Evolutionary conservation across 1,284 basidiomycete genomes (phyloP).

Genomic region (Trametes versicolor): DNA sequence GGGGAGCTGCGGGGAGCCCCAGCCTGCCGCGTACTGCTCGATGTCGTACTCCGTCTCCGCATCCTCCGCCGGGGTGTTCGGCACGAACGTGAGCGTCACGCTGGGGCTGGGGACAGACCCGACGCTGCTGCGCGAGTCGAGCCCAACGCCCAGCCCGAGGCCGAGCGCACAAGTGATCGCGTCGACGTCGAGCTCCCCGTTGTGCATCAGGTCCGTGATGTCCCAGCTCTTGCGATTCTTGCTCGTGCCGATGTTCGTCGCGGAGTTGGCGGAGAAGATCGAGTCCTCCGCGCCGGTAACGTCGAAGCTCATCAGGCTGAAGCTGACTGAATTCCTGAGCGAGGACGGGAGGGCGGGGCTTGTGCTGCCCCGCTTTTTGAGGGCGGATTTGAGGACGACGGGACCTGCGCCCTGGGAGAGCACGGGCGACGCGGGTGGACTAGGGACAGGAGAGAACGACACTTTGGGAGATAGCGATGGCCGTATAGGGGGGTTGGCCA

Average conservation of each 20-base stretch:
- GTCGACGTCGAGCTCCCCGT: slow-evolving; percentile 44
- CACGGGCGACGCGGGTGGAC: slow-evolving; percentile 5
- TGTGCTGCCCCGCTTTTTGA: slow-evolving; percentile 20
- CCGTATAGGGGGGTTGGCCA: slow-evolving; percentile 8
- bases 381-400: slow-evolving; percentile 10
- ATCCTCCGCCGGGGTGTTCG: neutral
- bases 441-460: slow-evolving; percentile 14
- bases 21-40: slow-evolving; percentile 20
- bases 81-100: neutral
- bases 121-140: slow-evolving; percentile 15
- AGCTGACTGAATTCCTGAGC: slow-evolving; percentile 31
- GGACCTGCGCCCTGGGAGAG: slow-evolving; percentile 11
- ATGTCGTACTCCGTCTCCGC: slow-evolving; percentile 12
- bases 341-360: slow-evolving; percentile 33
- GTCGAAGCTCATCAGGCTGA: slow-evolving; percentile 19
- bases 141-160: slow-evolving; percentile 39
- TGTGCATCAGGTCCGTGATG: slow-evolving; percentile 37
- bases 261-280: slow-evolving; percentile 4
- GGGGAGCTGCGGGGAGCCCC: slow-evolving; percentile 17
- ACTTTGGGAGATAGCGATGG: slow-evolving; percentile 29
- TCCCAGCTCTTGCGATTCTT: slow-evolving; percentile 35
- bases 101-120: slow-evolving; percentile 11
- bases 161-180: slow-evolving; percentile 23
- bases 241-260: neutral
- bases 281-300: slow-evolving; percentile 2